Evolutionary conservation across 306 rosid species (phyloP), one percentile per base, ranked within the genome.

Genomic region (Ziziphus jujuba): DNA sequence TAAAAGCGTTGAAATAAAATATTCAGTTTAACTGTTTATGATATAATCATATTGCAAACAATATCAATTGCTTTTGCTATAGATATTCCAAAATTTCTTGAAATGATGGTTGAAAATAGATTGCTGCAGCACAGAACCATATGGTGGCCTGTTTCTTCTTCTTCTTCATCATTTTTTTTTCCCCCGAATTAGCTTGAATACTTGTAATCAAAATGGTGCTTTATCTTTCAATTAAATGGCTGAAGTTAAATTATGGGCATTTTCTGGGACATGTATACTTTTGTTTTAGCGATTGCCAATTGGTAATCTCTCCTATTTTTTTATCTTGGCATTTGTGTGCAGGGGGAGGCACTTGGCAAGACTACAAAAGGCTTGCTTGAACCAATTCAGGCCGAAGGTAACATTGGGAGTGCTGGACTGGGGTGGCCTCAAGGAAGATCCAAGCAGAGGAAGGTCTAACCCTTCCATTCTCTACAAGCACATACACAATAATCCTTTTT

Each of bases 341-440:
- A 92, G 98, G 97, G 98, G 36, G 91, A 92, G 72, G 83, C 91
- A 28, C 92, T 92, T 59, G 98, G 98, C 14, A 84, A 76, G 63
- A 78, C 89, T 20, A 75, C 73, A 9, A 86, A 84, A 74, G 97
- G 98, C 16, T 6, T 87, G 81, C 77, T 82, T 63, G 89, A 87
- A 65, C 95, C 98, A 24, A 71, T 85, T 67, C 85, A 84, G 71
- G 88, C 91, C 10, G 77, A 75, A 72, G 88, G 93, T 45, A 92
- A 87, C 68, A 61, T 82, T 16, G 97, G 92, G 49, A 89, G 68
- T 66, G 88, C 97, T 7, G 95, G 97, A 48, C 69, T 89, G 72
- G 98, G 95, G n/a, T 92, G 89, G 91, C 57, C 85, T 61, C 74
- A 14, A 35, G 79, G 86, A 67, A 70, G 61, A 56, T 64, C 66